Base-by-base conservation (phyloP, 768 basidiomycete genomes). In the Russula brevipes region DNA sequence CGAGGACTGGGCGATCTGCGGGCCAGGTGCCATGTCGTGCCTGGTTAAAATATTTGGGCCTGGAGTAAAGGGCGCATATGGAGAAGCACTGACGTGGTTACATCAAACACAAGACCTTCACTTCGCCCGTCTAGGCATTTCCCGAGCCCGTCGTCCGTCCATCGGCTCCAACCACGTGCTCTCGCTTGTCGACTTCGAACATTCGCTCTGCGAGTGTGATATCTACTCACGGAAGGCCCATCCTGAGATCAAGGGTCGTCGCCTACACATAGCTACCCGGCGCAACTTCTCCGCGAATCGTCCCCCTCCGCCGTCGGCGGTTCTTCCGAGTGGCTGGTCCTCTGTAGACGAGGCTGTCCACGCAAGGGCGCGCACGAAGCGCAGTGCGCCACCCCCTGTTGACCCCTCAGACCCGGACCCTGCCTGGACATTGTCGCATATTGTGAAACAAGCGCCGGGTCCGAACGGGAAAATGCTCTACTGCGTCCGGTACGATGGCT, bases 161-260 rank as follows among this genome's bases (percentile, higher is more conserved):
- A 65, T 75, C 33, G 66, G 59, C 17, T 57, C 64, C 12, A 57
- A 67, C 3, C 64, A 63, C 1, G 70, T 70, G 12, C 81, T 81
- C 7, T 82, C 87, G 67, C 74, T 89, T 54, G 82, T 84, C 42
- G 90, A 92, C 71, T 76, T 91, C 57, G 90, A 92, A 75, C 90
- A 92, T 71, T 78, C 85, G 1, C 74, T 91, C 16, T 92, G 90
- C 74, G 90, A 92, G 71, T 78, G 87, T 50, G 87, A 90, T 74
- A 89, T 91, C 70, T 91, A 91, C 69, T 77, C 83, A 46, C 85
- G 89, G 51, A 75, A 75, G n/a, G 76, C 73, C 19, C 81, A 84
- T 70, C 82, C 83, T 3, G 45, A 72, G 11, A 69, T 85, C 60
- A 77, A 75, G 49, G 67, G 71, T 24, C 60, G 58, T 30, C 76